Conservation (phyloP, 371 early-diverging fungal species). For the Basidiobolus heterosporus region DNA sequence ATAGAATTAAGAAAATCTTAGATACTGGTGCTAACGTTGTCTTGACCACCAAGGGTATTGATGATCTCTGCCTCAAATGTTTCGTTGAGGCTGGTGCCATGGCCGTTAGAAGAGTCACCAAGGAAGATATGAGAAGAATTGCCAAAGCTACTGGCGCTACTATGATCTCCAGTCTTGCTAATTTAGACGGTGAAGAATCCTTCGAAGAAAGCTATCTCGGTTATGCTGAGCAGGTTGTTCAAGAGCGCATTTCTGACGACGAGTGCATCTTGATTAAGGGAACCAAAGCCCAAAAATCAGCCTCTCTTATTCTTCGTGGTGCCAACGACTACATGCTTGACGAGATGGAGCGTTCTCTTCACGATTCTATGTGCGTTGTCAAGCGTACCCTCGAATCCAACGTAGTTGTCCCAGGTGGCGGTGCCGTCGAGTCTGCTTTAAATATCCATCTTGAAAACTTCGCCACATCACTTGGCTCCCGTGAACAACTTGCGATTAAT, state of each 20-base stretch:
- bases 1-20: slow-evolving; percentile 90
- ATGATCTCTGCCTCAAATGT: slow-evolving; percentile 94
- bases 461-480: slow-evolving; percentile 70
- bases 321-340: slow-evolving; percentile 98
- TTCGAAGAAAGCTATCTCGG: slow-evolving; percentile 86
- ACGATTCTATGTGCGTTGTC: slow-evolving; percentile 94
- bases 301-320: slow-evolving; percentile 94
- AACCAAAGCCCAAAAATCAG: slow-evolving; percentile 76
- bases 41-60: slow-evolving; percentile 98
- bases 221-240: slow-evolving; percentile 87
- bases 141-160: slow-evolving; percentile 94
- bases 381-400: slow-evolving; percentile 97
- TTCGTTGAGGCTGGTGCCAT: slow-evolving; percentile 90
- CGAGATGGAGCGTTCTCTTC: slow-evolving; percentile 98
- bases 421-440: slow-evolving; percentile 96
- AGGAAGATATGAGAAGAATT: slow-evolving; percentile 95
- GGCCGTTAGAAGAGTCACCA: slow-evolving; percentile 93
- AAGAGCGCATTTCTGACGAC: slow-evolving; percentile 94
- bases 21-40: slow-evolving; percentile 96
- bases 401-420: slow-evolving; percentile 97
- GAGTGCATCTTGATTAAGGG: slow-evolving; percentile 95
- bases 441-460: slow-evolving; percentile 96
- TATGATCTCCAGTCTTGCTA: slow-evolving; percentile 89
- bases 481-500: slow-evolving; percentile 94
- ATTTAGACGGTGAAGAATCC: slow-evolving; percentile 94